Evolutionary conservation across 2,329 filamentous ascomycete genomes (phyloP), one percentile per base, ranked within the genome.

Genomic region (Hansfordia pulvinata): DNA sequence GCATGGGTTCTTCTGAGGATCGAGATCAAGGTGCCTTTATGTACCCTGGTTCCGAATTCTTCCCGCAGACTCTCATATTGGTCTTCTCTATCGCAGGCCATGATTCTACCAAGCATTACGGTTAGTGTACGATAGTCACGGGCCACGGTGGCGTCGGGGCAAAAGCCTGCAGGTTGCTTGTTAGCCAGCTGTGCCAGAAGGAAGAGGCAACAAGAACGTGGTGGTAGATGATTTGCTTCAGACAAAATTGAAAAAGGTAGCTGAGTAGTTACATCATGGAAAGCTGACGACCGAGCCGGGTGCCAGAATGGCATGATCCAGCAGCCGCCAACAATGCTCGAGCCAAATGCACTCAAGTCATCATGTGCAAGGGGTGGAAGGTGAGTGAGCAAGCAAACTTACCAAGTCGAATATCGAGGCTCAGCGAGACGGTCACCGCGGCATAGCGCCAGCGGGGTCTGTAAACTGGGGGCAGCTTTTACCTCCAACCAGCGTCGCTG

Each of bases 301-400:
- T 56, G 64, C 78, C 83, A 88, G 69, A 78, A 93, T 75, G 80
- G 77, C 64, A n/a, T 57, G 60, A 57, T 63, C 63, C 62, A 62
- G 56, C 56, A 46, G 55, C 60, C 58, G 60, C 64, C 61, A 57
- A 63, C 74, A 73, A 85, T 93, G 69, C 88, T 96, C 88, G 84
- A 96, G 88, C 88, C 88, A 96, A 96, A 96, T 96, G 88, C 88
- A 86, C 88, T 96, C 88, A 88, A 84, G 88, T 96, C 88, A 96
- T 96, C 88, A 92, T 85, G 52, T 53, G 53, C 52, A 46, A 46
- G 37, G 54, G 43, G 32, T 19, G 10, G 29, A 27, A 28, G 16
- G 12, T 23, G 25, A 25, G 31, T 17, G 29, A 34, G 30, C 20
- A 25, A 34, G 23, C 25, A 8, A 21, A 48, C 58, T 55, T 53